phyloP scores from a whole-genome alignment of 768 basidiomycete species.

The Tylopilus rubrobrunneus region DNA sequence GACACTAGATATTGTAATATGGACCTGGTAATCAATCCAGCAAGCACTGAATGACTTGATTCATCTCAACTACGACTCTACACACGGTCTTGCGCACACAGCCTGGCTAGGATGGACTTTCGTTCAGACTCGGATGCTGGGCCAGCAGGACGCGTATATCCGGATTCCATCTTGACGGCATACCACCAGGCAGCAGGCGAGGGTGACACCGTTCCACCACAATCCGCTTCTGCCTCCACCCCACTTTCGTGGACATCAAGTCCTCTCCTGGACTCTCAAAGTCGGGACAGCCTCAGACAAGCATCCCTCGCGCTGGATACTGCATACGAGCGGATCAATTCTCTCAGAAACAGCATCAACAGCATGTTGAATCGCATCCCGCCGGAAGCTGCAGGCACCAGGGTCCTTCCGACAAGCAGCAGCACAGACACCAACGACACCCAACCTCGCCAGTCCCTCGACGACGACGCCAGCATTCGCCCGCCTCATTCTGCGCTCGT shows the following conservation, averaged over 20 bases:
- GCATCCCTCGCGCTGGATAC: slow-evolving; percentile 53
- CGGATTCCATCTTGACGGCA: slow-evolving; percentile 12
- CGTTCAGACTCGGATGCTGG: slow-evolving; percentile 2
- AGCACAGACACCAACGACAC: slow-evolving; percentile 1
- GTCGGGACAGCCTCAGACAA: slow-evolving; percentile 40
- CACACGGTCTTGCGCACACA: not conserved
- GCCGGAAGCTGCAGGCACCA: slow-evolving; percentile 27
- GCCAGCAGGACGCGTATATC: slow-evolving; percentile 6
- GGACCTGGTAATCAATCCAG: not conserved
- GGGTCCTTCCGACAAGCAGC: not conserved
- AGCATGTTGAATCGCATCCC: slow-evolving; percentile 39
- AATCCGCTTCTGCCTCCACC: slow-evolving; percentile 6
- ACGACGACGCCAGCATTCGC: slow-evolving; percentile 23
- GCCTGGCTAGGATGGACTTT: slow-evolving; percentile 19
- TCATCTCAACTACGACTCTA: not conserved
- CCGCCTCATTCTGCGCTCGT: slow-evolving; percentile 30
- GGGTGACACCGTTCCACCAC: slow-evolving; percentile 1
- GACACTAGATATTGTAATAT: not conserved
- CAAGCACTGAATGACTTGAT: not conserved
- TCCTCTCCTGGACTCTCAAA: slow-evolving; percentile 17
- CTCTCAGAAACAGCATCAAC: slow-evolving; percentile 49
- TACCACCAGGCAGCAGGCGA: slow-evolving; percentile 14
- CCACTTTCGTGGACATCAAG: slow-evolving; percentile 11
- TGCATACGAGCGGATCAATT: slow-evolving; percentile 52
- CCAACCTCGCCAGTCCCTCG: slow-evolving; percentile 8